Percentiles rank a stretch among this genome's conserved stretches.
phyloP scores from a whole-genome alignment of 139 green algal species.

The Chlorella sp. region DNA sequence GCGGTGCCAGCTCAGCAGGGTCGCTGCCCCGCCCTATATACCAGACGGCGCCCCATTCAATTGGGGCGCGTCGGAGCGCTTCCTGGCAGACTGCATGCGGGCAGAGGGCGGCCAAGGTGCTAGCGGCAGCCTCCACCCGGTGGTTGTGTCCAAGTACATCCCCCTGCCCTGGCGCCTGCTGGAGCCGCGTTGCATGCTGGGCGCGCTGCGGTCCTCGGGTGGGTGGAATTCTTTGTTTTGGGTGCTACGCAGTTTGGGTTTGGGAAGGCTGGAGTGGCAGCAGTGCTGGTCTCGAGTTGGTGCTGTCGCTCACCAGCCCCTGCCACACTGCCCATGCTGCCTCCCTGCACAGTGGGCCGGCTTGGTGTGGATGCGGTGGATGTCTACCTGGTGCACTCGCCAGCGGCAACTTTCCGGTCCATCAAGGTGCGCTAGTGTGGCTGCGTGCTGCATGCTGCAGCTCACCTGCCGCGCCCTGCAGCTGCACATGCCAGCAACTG shows the following conservation, averaged over 20 bases:
- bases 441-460: background rate
- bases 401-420: background rate
- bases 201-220: conserved; percentile 1
- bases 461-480: too few relatives aligned
- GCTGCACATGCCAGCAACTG: background rate
- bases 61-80: conserved; percentile 25
- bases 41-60: conserved; percentile 16
- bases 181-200: conserved; percentile 22
- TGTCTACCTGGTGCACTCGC: conserved; percentile 24
- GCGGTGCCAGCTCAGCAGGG: too few relatives aligned
- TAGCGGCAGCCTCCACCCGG: background rate
- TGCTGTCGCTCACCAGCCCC: background rate
- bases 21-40: background rate
- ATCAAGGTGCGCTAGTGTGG: background rate
- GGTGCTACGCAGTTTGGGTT: background rate
- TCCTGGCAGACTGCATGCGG: conserved; percentile 8
- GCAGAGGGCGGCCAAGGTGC: background rate
- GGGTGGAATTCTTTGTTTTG: background rate
- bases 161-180: conserved; percentile 26
- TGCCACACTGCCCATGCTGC: background rate
- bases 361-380: conserved; percentile 11
- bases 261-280: background rate
- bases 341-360: conserved; percentile 9
- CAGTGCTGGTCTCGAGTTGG: background rate
- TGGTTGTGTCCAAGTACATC: conserved; percentile 29